Evolutionary conservation across 805 yeast species (phyloP).

Genomic region (Metschnikowia kunwiensis): DNA sequence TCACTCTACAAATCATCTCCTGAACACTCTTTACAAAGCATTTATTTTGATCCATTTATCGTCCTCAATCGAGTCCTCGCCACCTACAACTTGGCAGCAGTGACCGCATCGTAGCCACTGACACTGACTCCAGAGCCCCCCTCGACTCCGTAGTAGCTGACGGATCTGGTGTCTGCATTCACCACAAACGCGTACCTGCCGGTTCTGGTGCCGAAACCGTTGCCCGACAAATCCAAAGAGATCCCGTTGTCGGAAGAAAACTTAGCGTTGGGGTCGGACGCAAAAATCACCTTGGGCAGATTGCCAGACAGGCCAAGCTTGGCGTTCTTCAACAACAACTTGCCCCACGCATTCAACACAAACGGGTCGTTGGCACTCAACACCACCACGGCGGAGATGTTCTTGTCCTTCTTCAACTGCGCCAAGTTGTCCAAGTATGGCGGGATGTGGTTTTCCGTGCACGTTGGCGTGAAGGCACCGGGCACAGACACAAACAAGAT

Average conservation of each 20-base stretch:
- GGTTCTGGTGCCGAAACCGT: constrained; percentile 39
- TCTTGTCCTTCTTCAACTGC: constrained; percentile 27
- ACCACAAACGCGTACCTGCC: constrained; percentile 40
- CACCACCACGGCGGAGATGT: constrained; percentile 33
- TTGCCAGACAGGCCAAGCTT: constrained; percentile 11
- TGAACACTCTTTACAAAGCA: no score
- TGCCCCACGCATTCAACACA: constrained; percentile 44
- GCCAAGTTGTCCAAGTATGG: constrained; percentile 32
- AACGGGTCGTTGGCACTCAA: constrained; percentile 43
- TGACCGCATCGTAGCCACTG: constrained; percentile 39
- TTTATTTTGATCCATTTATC: no score
- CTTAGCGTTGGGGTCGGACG: constrained; percentile 38
- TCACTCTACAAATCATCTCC: no score
- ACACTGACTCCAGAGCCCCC: constrained; percentile 30
- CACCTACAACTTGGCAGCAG: constrained; percentile 32
- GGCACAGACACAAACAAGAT: constrained; percentile 40
- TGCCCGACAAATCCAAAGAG: constrained; percentile 34
- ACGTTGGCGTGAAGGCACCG: constrained; percentile 45
- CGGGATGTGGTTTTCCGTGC: constrained; percentile 45
- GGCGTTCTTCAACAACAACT: constrained; percentile 32
- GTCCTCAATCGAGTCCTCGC: no score
- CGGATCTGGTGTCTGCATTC: constrained; percentile 40
- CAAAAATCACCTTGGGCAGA: constrained; percentile 33
- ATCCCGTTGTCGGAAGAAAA: constrained; percentile 31
- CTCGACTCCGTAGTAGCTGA: constrained; percentile 38